These are phyloP conservation scores for Thelephora aurantiotincta DNA, from an alignment of 768 basidiomycete genomes.

Conservation along the genomic window DNA sequence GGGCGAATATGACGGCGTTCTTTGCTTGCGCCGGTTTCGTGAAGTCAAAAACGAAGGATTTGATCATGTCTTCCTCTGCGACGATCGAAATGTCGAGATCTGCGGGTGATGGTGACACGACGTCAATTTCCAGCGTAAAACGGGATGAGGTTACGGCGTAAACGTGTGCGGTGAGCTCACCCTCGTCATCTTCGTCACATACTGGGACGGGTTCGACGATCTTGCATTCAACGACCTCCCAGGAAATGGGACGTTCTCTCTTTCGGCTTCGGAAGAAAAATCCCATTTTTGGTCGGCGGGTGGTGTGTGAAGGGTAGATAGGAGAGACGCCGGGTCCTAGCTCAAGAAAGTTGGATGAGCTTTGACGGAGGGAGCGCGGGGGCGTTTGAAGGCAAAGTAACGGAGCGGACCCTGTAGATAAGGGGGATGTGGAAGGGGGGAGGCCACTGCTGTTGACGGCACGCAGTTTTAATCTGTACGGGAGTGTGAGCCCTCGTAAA, in stretches of 20 bases:
- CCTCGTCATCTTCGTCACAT: conserved; percentile 41
- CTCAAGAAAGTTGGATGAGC: no score
- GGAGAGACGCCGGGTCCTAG: no score
- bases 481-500: no score
- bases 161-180: conserved; percentile 19
- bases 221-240: conserved; percentile 67
- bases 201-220: conserved; percentile 49
- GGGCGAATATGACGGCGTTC: conserved; percentile 46
- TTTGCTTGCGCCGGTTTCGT: conserved; percentile 31
- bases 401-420: no score
- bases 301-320: no score
- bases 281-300: conserved; percentile 3
- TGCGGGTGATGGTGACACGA: conserved; percentile 10
- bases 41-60: conserved; percentile 49
- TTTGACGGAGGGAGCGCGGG: no score
- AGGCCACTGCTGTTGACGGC: no score
- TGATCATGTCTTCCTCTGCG: conserved; percentile 35
- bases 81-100: conserved; percentile 48
- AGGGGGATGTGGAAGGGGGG: no score
- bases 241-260: conserved; percentile 30
- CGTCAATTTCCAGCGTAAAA: not conserved
- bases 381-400: no score
- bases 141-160: conserved; percentile 3
- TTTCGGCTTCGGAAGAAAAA: conserved; percentile 37
- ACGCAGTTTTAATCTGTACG: no score